Evolutionary conservation across 345 rosid genomes (phyloP).

Genomic region (thale cress (Arabidopsis thaliana)): DNA sequence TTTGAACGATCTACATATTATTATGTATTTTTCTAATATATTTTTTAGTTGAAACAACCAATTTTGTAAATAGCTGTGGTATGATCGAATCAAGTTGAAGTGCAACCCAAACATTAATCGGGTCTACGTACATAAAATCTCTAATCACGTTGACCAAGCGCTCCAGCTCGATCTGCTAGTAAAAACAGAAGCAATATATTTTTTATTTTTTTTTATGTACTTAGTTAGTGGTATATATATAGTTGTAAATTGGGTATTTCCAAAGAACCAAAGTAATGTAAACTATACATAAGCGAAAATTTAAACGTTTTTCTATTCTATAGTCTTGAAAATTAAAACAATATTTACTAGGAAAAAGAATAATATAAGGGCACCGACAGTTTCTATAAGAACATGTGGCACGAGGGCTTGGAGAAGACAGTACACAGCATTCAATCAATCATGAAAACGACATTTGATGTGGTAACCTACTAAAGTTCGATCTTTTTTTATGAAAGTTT

Average conservation of each 20-base stretch:
- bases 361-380: conserved; percentile 52
- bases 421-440: conserved; percentile 40
- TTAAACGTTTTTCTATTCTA: background rate
- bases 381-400: conserved; percentile 51
- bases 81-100: background rate
- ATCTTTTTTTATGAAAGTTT: conserved; percentile 21
- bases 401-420: conserved; percentile 40
- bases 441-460: conserved; percentile 52
- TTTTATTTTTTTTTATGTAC: no score
- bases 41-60: background rate
- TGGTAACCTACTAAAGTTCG: conserved; percentile 41
- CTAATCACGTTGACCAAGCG: background rate
- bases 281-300: background rate
- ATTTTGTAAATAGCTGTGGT: background rate
- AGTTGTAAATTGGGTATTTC: background rate
- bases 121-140: background rate
- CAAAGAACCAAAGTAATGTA: background rate
- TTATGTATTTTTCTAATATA: background rate
- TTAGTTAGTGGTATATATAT: background rate
- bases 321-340: background rate
- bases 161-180: background rate
- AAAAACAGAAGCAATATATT: no score
- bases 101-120: background rate
- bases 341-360: background rate
- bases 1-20: no score